Percentiles rank a stretch among this genome's conserved stretches.
These are phyloP conservation scores for Takashimella tepidaria DNA, from an alignment of 1,284 basidiomycete genomes.

Conservation along the genomic window DNA sequence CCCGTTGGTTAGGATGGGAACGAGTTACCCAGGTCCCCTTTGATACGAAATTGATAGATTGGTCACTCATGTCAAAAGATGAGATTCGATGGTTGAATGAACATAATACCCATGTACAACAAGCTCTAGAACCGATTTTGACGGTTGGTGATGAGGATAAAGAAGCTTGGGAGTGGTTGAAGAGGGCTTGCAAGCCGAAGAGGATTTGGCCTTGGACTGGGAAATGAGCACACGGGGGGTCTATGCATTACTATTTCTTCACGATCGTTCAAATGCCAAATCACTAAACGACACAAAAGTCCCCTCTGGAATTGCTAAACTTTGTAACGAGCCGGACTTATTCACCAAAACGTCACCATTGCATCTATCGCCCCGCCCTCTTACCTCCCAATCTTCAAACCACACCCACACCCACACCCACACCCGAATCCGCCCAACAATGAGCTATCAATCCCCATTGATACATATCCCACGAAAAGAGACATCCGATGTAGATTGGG, in stretches of 20 bases:
- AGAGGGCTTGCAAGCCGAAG: conserved; percentile 39
- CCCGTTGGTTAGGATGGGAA: conserved; percentile 79
- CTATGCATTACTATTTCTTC: no score
- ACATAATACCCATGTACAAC: conserved; percentile 75
- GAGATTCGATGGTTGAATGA: conserved; percentile 88
- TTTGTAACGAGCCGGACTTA: no score
- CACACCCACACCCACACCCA: not conserved
- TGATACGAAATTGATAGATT: conserved; percentile 83
- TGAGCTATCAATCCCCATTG: conserved; percentile 48
- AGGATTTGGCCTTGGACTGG: conserved; percentile 42
- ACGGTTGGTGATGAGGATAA: conserved; percentile 36
- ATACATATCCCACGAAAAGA: conserved; percentile 54
- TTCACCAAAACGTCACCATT: no score
- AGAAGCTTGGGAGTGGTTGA: conserved; percentile 43
- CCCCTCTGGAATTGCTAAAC: no score
- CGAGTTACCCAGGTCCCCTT: conserved; percentile 88
- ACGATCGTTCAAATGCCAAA: no score
- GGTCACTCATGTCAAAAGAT: conserved; percentile 71
- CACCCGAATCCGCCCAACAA: conserved; percentile 10
- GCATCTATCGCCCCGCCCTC: no score
- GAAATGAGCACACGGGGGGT: no score
- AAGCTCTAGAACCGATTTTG: conserved; percentile 65
- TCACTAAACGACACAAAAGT: no score
- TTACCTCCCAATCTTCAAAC: no score
- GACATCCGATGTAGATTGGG: conserved; percentile 73